phyloP scores from a whole-genome alignment of 306 rosid species.

The Rosa multiflora region DNA sequence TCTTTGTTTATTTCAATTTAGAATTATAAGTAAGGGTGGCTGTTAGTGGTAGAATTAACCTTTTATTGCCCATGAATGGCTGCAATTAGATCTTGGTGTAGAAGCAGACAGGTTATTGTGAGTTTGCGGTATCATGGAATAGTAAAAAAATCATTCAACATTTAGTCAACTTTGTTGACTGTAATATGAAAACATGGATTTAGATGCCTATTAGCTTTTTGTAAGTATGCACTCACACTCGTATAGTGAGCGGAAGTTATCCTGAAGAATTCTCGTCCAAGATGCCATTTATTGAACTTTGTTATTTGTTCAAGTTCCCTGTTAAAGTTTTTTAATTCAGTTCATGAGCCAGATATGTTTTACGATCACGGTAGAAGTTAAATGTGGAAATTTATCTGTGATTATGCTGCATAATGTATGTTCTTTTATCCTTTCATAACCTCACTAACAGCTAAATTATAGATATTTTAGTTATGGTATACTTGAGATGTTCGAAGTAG shows the following conservation, averaged over 20 bases:
- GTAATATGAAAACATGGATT: background rate
- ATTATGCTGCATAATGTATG: too few relatives aligned
- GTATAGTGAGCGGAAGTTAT: background rate
- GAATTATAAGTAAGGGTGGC: background rate
- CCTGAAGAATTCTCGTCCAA: too few relatives aligned
- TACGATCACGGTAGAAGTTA: background rate
- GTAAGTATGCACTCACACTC: background rate
- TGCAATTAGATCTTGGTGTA: background rate
- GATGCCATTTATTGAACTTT: background rate
- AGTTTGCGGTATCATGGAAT: background rate
- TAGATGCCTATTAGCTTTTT: background rate
- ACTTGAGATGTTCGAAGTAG: background rate
- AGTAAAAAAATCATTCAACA: background rate
- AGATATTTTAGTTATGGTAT: background rate
- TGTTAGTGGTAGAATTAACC: background rate
- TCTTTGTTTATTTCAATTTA: background rate
- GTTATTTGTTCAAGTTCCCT: background rate
- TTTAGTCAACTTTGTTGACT: background rate
- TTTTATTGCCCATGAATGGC: background rate
- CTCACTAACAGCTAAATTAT: background rate
- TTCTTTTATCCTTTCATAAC: background rate
- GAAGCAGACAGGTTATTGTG: background rate
- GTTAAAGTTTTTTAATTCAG: background rate
- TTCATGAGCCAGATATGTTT: background rate
- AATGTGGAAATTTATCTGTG: constrained; percentile 1